Evolutionary conservation across 345 rosid genomes (phyloP), one percentile per base, ranked within the genome.

Genomic region (Camelina hispida): DNA sequence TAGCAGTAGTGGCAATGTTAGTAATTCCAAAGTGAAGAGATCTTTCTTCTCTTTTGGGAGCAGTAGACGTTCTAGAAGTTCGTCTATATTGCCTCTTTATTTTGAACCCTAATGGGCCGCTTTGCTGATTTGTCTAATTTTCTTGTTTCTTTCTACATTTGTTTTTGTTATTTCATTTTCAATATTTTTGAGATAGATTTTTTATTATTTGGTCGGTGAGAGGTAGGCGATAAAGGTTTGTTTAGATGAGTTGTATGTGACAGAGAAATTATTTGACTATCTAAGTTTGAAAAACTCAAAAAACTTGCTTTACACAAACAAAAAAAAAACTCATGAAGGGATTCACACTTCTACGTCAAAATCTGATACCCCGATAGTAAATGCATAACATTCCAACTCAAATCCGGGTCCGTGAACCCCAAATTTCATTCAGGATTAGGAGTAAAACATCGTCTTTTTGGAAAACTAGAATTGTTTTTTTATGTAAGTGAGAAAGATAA

Each of bases 1-100:
- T 55, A 65, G 80, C 2, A 76, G 74, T 61, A 76, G 74, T 68
- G 69, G 69, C 28, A 68, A 44, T 69, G 64, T 53, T 52, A 68
- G 63, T 75, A 75, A 75, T 60, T 0, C 23, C 44, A 87, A 83
- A 87, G 62, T 72, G 22, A 87, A 80, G 73, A 88, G 86, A 80
- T 82, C 84, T 66, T 88, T 90, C 83, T 93, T 93, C 78, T 81
- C 91, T 30, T 90, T 87, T 75, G 88, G 93, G 6, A 85, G 88
- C 28, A 85, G 89, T 66, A 84, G 88, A 68, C 87, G 83, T 52
- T 86, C 90, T 51, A 86, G 85, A 83, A 93, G 80, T 81, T 80
- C 95, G 69, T 80, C 95, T 6, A 63, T 87, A 55, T 81, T 84
- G 66, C 95, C 98, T 48, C 78, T 90, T 57, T 78, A 83, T 78